Conservation (phyloP, 768 basidiomycete species). For the Leccinum sublutescens region DNA sequence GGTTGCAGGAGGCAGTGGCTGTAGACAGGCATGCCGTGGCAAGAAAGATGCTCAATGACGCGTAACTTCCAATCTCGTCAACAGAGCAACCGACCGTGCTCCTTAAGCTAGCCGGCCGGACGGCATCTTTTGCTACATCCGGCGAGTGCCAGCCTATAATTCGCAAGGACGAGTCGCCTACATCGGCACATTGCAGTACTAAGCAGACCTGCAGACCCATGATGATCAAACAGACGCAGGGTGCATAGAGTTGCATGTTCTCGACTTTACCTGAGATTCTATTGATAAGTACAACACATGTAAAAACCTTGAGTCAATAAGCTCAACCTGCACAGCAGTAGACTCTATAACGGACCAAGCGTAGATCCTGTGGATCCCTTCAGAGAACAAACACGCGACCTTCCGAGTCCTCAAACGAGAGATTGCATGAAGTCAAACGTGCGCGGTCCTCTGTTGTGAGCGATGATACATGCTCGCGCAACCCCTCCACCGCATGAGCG, state of each 20-base stretch:
- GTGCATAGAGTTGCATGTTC: background rate
- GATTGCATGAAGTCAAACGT: constrained; percentile 8
- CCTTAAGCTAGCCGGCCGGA: background rate
- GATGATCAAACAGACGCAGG: background rate
- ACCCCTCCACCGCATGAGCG: constrained; percentile 9
- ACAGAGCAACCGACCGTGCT: background rate
- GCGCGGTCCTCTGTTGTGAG: constrained; percentile 11
- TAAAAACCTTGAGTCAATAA: background rate
- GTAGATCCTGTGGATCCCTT: background rate
- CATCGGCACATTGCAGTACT: background rate
- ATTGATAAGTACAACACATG: background rate
- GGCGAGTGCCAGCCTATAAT: background rate
- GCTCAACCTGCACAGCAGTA: background rate
- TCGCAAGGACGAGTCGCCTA: background rate
- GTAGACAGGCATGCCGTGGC: background rate
- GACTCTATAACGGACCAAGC: background rate
- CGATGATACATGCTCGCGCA: constrained; percentile 9
- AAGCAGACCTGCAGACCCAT: background rate
- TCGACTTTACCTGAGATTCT: background rate
- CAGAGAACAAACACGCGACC: constrained; percentile 17
- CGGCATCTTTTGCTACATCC: background rate
- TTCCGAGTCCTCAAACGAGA: constrained; percentile 24
- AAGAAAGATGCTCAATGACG: background rate
- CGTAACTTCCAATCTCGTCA: background rate
- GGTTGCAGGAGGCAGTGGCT: background rate